Evolutionary conservation across 2,329 filamentous ascomycete genomes (phyloP).

Genomic region (Ophiostoma novo-ulmi): DNA sequence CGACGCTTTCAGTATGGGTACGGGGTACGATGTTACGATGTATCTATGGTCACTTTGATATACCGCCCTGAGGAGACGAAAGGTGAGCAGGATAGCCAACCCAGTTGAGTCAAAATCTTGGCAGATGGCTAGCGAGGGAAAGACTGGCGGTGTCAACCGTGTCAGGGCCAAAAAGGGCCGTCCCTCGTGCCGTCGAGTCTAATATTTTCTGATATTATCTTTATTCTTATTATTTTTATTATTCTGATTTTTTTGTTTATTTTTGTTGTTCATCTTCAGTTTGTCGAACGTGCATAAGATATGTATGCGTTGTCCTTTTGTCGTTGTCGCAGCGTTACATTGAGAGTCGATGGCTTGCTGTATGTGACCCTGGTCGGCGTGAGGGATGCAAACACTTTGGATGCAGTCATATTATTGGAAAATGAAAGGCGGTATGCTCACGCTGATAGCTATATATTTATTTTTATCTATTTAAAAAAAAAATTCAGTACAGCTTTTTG

Average conservation of each 20-base stretch:
- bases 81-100: background rate
- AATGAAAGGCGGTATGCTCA: background rate
- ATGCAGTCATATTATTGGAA: background rate
- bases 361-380: background rate
- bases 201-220: background rate
- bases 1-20: background rate
- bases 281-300: background rate
- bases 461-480: background rate
- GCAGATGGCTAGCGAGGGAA: background rate
- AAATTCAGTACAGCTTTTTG: background rate
- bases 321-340: slow-evolving; percentile 1
- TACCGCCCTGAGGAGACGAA: background rate
- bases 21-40: background rate
- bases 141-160: background rate
- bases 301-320: slow-evolving; percentile 14
- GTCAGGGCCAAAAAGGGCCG: background rate
- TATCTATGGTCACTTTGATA: background rate
- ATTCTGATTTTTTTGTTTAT: background rate
- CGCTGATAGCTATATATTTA: background rate
- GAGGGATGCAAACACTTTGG: background rate
- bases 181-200: background rate
- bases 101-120: background rate
- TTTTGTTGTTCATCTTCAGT: background rate
- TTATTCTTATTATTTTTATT: background rate
- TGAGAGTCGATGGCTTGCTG: background rate